Conservation (phyloP, 1,139 yeast species). For the Chernovozyma aurita region DNA sequence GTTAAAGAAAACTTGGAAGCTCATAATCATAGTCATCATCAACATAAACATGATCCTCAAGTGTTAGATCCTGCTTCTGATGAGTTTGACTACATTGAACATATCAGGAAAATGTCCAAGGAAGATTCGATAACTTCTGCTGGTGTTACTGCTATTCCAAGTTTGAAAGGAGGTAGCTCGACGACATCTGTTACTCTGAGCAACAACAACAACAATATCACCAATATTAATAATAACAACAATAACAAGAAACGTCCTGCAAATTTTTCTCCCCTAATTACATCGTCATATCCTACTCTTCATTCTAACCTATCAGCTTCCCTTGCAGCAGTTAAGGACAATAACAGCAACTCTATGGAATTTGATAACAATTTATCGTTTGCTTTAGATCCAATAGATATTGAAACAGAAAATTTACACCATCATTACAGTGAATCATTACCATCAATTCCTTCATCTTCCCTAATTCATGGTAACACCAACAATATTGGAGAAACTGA, state of each 20-base stretch:
- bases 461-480: neutral
- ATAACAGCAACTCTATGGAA: slow-evolving; percentile 6
- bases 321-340: slow-evolving; percentile 9
- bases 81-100: slow-evolving; percentile 66
- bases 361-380: slow-evolving; percentile 17
- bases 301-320: slow-evolving; percentile 17
- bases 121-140: slow-evolving; percentile 14
- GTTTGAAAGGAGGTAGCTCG: slow-evolving; percentile 2
- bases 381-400: slow-evolving; percentile 17
- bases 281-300: slow-evolving; percentile 5
- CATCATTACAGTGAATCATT: slow-evolving; percentile 20
- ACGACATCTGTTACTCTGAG: neutral
- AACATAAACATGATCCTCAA: slow-evolving; percentile 5
- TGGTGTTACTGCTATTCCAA: neutral
- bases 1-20: neutral
- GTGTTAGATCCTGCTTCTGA: slow-evolving; percentile 39
- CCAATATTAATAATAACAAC: no score
- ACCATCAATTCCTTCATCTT: slow-evolving; percentile 1
- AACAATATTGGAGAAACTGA: neutral
- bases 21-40: neutral
- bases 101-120: slow-evolving; percentile 55
- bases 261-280: slow-evolving; percentile 28
- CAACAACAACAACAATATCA: slow-evolving; percentile 5
- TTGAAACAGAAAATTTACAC: neutral
- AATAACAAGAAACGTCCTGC: slow-evolving; percentile 29